Conservation (phyloP, 257 asterid species). For the Petunia secreta region DNA sequence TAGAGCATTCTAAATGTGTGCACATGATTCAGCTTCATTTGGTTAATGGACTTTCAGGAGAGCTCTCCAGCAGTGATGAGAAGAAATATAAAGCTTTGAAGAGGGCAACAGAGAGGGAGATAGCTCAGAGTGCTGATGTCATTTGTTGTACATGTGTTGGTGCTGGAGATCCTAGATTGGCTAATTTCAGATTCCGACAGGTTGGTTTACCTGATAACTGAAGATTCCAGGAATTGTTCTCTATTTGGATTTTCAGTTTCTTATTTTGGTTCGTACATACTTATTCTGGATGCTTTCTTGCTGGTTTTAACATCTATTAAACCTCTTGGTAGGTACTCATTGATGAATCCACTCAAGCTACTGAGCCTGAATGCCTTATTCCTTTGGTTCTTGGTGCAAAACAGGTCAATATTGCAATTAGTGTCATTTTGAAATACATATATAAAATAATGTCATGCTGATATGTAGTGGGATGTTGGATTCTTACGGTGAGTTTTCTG, state of each 20-base stretch:
- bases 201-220: slow-evolving; percentile 35
- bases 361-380: slow-evolving; percentile 97
- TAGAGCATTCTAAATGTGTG: neutral
- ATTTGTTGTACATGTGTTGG: slow-evolving; percentile 99
- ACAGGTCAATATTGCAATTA: slow-evolving; percentile 59
- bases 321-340: slow-evolving; percentile 72
- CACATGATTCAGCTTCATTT: slow-evolving; percentile 2
- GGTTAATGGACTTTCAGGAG: slow-evolving; percentile 59
- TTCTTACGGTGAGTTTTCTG: slow-evolving; percentile 27
- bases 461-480: neutral
- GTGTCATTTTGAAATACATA: neutral
- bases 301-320: slow-evolving; percentile 11
- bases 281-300: slow-evolving; percentile 1
- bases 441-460: slow-evolving; percentile 8
- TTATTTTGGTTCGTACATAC: neutral
- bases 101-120: slow-evolving; percentile 99
- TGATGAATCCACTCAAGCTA: slow-evolving; percentile 98
- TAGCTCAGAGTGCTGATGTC: slow-evolving; percentile 99
- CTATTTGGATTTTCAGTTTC: neutral
- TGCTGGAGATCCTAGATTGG: slow-evolving; percentile 98
- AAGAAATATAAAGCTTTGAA: slow-evolving; percentile 90
- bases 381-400: slow-evolving; percentile 97
- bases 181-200: slow-evolving; percentile 98
- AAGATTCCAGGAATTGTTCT: neutral
- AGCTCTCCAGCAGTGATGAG: slow-evolving; percentile 96